Evolutionary conservation across 2,329 filamentous ascomycete genomes (phyloP), one percentile per base, ranked within the genome.

Genomic region (Annulohypoxylon truncatum): DNA sequence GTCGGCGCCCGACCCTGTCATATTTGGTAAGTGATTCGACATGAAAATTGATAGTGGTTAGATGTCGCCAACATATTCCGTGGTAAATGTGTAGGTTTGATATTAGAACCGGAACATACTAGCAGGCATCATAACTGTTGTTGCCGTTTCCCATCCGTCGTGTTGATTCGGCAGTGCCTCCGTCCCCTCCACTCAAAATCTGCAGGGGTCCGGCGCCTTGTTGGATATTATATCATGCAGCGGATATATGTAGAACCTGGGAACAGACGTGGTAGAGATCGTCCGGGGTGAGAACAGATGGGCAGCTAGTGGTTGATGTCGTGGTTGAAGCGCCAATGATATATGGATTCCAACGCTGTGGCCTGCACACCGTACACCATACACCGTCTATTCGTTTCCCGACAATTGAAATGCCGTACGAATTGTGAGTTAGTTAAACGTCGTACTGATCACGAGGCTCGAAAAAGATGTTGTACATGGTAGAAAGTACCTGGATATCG

Each of bases 1-100:
- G 72, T 79, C 77, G 69, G 78, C 73, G 68, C 64, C 72, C 35
- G 68, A 53, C 69, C 66, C 73, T 78, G 51, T 51, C 18, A 64
- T 68, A 29, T 50, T 24, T 42, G 35, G 63, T 72, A 48, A 74
- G 71, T 22, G 50, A 31, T 15, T 48, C 46, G 61, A 46, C 51
- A 33, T 57, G 15, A 51, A 18, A 50, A 42, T 56, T 12, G 51
- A 52, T 56, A 69, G 63, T 70, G 40, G 15, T 61, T 38, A 38
- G n/a, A 47, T 40, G 47, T 50, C 18, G 31, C 18, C 47, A 31
- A 48, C 22, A 58, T 40, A n/a, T 22, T 58, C 29, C 13, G 18
- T 20, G 38, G 24, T 29, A 15, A 26, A 28, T 15, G 10, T 35
- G 33, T 31, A 10, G 13, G 6, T 13, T 15, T 18, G 12, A 18